A percentile compares a stretch with the other conserved stretches of the same genome.
These are phyloP conservation scores for Erysimum cheiri DNA, from an alignment of 441 rosid genomes.

Conservation along the genomic window DNA sequence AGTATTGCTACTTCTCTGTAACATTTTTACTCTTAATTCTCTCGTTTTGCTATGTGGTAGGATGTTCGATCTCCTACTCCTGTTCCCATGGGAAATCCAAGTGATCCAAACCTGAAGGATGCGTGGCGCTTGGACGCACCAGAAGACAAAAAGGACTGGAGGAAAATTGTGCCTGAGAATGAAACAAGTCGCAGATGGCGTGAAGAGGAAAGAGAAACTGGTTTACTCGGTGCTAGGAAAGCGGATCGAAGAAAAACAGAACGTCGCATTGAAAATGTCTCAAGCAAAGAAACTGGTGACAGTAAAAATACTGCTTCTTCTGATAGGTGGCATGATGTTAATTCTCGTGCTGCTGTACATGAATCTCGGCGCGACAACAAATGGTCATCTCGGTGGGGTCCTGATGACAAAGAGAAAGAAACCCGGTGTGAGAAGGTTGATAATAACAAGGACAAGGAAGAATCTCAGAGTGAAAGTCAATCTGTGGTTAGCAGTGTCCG, in stretches of 20 bases:
- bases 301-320: slow-evolving; percentile 61
- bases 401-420: slow-evolving; percentile 93
- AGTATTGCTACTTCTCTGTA: slow-evolving; percentile 1
- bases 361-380: slow-evolving; percentile 78
- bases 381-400: slow-evolving; percentile 99
- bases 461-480: slow-evolving; percentile 58
- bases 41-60: slow-evolving; percentile 49
- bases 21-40: background rate
- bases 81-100: slow-evolving; percentile 58
- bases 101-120: slow-evolving; percentile 72
- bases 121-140: slow-evolving; percentile 86
- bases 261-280: slow-evolving; percentile 65
- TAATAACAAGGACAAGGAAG: slow-evolving; percentile 66
- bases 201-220: slow-evolving; percentile 98
- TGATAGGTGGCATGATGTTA: slow-evolving; percentile 70
- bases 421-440: slow-evolving; percentile 70
- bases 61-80: slow-evolving; percentile 70
- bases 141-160: slow-evolving; percentile 88
- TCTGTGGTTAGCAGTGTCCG: slow-evolving; percentile 53
- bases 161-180: slow-evolving; percentile 60
- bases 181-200: slow-evolving; percentile 86
- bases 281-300: slow-evolving; percentile 61
- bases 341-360: slow-evolving; percentile 47
- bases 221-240: slow-evolving; percentile 76
- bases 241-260: slow-evolving; percentile 75